Evolutionary conservation across 164 flowering plant genomes (phyloP).

Genomic region (Magnolia officinalis): DNA sequence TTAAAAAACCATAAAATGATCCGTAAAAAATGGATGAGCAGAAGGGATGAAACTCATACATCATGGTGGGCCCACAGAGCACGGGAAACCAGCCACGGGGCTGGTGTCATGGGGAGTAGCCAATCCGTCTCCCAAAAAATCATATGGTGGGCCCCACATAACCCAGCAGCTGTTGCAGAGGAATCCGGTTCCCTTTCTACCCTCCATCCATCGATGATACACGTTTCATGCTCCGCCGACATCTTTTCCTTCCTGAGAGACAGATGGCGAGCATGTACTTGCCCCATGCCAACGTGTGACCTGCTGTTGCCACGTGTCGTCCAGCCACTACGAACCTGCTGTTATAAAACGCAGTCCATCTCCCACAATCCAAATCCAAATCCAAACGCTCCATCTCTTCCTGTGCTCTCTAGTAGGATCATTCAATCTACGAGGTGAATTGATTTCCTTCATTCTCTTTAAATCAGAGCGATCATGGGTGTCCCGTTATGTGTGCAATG

Average conservation of each 20-base stretch:
- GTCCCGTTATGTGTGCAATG: conserved; percentile 58
- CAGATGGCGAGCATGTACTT: not conserved
- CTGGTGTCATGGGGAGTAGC: too few relatives aligned
- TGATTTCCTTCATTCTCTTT: not conserved
- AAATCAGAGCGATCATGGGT: not conserved
- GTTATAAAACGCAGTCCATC: not conserved
- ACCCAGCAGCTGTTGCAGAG: too few relatives aligned
- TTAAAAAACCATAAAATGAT: too few relatives aligned
- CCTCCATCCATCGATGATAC: not conserved
- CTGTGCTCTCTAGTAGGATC: too few relatives aligned
- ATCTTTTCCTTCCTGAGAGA: not conserved
- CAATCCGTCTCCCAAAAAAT: too few relatives aligned
- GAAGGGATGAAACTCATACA: too few relatives aligned
- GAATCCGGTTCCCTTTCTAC: too few relatives aligned
- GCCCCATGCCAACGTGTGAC: not conserved
- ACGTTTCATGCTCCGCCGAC: not conserved
- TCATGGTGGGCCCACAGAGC: too few relatives aligned
- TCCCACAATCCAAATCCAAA: not conserved
- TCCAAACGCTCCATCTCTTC: not conserved
- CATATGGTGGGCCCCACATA: too few relatives aligned
- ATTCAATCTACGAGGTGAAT: too few relatives aligned
- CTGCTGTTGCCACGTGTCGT: not conserved
- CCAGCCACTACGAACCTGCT: not conserved
- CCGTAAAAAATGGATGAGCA: too few relatives aligned
- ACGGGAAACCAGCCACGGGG: too few relatives aligned